Conservation (phyloP, 1,284 basidiomycete species). For the Irpex sp. region DNA sequence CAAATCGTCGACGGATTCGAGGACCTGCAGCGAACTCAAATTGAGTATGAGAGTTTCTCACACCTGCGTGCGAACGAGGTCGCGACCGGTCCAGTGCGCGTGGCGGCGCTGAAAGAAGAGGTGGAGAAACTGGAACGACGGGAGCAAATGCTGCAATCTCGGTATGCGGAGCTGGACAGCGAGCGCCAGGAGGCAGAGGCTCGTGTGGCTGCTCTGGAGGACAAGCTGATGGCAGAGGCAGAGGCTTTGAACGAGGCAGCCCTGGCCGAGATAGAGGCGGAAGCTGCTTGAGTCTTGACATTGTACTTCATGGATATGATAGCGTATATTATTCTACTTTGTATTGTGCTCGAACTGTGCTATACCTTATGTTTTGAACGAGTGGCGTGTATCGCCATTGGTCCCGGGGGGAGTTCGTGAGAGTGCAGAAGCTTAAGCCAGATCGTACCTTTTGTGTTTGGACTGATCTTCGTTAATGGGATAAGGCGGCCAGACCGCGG, state of each 20-base stretch:
- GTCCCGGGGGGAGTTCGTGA: background rate
- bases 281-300: background rate
- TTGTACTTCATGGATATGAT: conserved; percentile 8
- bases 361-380: background rate
- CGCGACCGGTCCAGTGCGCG: conserved; percentile 70
- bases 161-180: conserved; percentile 78
- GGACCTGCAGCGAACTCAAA: conserved; percentile 61
- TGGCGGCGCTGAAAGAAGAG: conserved; percentile 78
- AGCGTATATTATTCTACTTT: conserved; percentile 5
- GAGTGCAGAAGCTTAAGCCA: background rate
- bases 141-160: conserved; percentile 73
- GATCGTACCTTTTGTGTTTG: background rate
- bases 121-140: conserved; percentile 75
- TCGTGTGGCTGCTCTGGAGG: conserved; percentile 64
- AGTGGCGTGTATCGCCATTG: background rate
- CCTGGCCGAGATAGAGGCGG: conserved; percentile 54
- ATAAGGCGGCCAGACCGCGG: background rate
- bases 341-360: background rate
- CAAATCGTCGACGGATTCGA: conserved; percentile 68
- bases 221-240: conserved; percentile 76
- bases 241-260: conserved; percentile 78
- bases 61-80: conserved; percentile 70
- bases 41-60: conserved; percentile 78
- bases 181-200: conserved; percentile 66
- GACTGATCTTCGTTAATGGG: background rate